A percentile compares a stretch with the other conserved stretches of the same genome.
These are phyloP conservation scores for Aquilaria agallochum DNA, from an alignment of 441 rosid genomes.

Conservation along the genomic window DNA sequence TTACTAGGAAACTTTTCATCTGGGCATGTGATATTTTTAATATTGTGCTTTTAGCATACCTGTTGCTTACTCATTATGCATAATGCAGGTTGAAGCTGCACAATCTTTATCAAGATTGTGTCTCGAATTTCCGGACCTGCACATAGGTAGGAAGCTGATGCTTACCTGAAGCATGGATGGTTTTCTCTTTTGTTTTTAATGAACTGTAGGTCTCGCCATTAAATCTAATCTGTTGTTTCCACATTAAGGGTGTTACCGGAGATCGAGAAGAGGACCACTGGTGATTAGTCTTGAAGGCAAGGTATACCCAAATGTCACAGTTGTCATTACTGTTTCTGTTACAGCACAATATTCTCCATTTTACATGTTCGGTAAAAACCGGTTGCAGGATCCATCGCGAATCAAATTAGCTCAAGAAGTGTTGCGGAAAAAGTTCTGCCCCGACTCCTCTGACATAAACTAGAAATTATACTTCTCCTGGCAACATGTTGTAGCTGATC, in stretches of 20 bases:
- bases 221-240: slow-evolving; percentile 18
- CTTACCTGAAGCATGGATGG: not conserved
- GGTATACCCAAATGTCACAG: slow-evolving; percentile 36
- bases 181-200: slow-evolving; percentile 10
- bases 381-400: slow-evolving; percentile 50
- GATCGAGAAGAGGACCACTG: slow-evolving; percentile 73
- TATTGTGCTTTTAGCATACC: slow-evolving; percentile 1
- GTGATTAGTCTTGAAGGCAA: slow-evolving; percentile 66
- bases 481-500: no score
- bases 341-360: not conserved
- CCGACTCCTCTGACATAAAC: slow-evolving; percentile 34
- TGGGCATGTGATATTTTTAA: not conserved
- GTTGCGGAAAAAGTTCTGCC: slow-evolving; percentile 50
- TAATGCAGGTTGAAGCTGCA: slow-evolving; percentile 77
- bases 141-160: slow-evolving; percentile 47
- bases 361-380: slow-evolving; percentile 3
- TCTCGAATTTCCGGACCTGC: slow-evolving; percentile 82
- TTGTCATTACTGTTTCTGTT: slow-evolving; percentile 1
- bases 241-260: slow-evolving; percentile 61
- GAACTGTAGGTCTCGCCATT: slow-evolving; percentile 3
- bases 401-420: slow-evolving; percentile 52
- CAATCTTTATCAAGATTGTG: slow-evolving; percentile 80
- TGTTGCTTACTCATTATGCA: not conserved
- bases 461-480: slow-evolving; percentile 3
- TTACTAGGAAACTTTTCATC: not conserved